These are phyloP conservation scores for Zychaea mexicana DNA, from an alignment of 371 early-diverging fungal genomes.

Conservation along the genomic window DNA sequence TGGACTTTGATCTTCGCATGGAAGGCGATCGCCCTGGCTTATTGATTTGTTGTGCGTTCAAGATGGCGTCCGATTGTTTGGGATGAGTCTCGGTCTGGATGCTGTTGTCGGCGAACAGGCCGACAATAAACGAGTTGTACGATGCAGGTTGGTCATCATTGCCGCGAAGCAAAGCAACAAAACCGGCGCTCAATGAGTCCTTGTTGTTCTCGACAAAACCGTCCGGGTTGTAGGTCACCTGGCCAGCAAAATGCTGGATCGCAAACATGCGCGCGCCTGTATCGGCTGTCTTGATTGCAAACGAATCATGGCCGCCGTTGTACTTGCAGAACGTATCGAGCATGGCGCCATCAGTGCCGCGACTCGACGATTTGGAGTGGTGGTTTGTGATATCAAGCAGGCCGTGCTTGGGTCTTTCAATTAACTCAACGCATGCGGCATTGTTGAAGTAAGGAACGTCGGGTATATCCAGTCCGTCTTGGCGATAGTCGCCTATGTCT, in stretches of 20 bases:
- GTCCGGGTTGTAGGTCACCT: slow-evolving; percentile 75
- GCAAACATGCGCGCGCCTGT: slow-evolving; percentile 57
- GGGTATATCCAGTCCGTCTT: slow-evolving; percentile 60
- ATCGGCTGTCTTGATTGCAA: slow-evolving; percentile 40
- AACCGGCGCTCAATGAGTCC: slow-evolving; percentile 77
- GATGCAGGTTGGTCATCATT: slow-evolving; percentile 47
- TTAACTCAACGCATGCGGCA: slow-evolving; percentile 52
- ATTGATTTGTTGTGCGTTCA: slow-evolving; percentile 61
- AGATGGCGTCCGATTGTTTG: slow-evolving; percentile 57
- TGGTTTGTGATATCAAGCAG: slow-evolving; percentile 61
- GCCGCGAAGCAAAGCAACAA: slow-evolving; percentile 72
- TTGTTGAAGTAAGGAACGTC: slow-evolving; percentile 55
- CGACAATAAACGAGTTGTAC: slow-evolving; percentile 46
- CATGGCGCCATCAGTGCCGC: slow-evolving; percentile 38
- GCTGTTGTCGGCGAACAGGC: slow-evolving; percentile 38
- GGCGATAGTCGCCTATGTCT: slow-evolving; percentile 49
- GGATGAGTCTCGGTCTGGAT: slow-evolving; percentile 67
- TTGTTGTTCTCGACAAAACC: slow-evolving; percentile 76
- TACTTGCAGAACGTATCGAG: slow-evolving; percentile 41
- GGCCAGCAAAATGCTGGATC: slow-evolving; percentile 81
- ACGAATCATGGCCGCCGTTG: slow-evolving; percentile 49
- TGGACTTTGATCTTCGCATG: slow-evolving; percentile 45
- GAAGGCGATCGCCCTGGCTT: slow-evolving; percentile 56
- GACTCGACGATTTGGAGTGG: slow-evolving; percentile 38
- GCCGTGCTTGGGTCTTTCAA: slow-evolving; percentile 53